These are phyloP conservation scores for Penicillium palitans DNA, from an alignment of 2,329 filamentous ascomycete genomes.

Conservation along the genomic window DNA sequence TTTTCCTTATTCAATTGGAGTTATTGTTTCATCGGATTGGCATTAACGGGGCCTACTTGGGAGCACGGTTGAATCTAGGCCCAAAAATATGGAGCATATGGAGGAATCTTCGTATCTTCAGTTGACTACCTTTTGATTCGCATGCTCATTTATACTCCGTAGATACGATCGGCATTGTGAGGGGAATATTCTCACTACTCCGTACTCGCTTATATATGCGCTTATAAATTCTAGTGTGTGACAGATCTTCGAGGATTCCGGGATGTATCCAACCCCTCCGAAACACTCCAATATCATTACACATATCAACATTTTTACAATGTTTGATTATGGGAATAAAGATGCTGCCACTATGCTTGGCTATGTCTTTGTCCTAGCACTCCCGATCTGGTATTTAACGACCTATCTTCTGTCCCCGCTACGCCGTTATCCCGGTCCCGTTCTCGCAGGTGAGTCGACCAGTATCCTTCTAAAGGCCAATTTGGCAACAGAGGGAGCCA, in stretches of 20 bases:
- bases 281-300: not conserved
- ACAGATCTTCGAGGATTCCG: not conserved
- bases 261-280: not conserved
- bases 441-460: conserved; percentile 20
- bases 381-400: conserved; percentile 20
- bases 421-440: conserved; percentile 22
- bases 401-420: conserved; percentile 22
- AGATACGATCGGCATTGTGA: not conserved
- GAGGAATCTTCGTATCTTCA: not conserved
- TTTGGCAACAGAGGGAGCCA: not conserved
- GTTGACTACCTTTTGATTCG: not conserved
- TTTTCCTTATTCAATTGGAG: not conserved
- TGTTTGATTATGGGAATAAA: not conserved
- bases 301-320: not conserved
- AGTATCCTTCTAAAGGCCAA: not conserved
- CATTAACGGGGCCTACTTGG: not conserved
- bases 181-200: not conserved
- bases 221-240: not conserved
- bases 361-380: not conserved
- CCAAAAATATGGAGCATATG: not conserved
- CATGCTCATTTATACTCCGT: not conserved
- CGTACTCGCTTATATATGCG: not conserved
- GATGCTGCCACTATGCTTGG: not conserved
- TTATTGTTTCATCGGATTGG: not conserved
- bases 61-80: not conserved